These are phyloP conservation scores for Saccharomycopsis fibuligera DNA, from an alignment of 805 yeast species.

Conservation along the genomic window DNA sequence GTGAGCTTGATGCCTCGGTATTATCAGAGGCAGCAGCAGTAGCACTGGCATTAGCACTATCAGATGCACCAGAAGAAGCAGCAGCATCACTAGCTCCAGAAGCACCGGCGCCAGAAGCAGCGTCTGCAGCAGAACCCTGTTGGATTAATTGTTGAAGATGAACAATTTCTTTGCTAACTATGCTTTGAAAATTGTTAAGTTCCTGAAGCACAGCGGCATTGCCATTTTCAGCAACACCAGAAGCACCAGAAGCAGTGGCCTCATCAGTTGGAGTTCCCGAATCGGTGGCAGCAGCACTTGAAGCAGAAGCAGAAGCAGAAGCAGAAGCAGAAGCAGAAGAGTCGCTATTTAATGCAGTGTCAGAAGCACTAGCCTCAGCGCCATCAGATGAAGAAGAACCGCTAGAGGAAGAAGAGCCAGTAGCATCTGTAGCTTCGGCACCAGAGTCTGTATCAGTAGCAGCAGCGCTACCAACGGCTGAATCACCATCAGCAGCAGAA, in stretches of 20 bases:
- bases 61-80: neutral
- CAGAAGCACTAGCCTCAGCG: neutral
- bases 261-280: too few relatives aligned
- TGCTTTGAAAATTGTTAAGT: too few relatives aligned
- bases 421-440: neutral
- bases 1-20: neutral
- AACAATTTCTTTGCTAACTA: too few relatives aligned
- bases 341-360: neutral
- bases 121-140: neutral
- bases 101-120: neutral
- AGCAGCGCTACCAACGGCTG: neutral
- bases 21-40: slow-evolving; percentile 2
- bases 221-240: neutral
- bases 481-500: neutral
- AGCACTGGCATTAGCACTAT: slow-evolving; percentile 1
- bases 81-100: neutral
- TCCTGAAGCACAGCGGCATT: neutral
- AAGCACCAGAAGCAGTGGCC: neutral
- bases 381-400: neutral
- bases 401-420: neutral
- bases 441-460: neutral
- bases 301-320: neutral
- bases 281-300: neutral
- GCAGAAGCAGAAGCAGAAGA: neutral
- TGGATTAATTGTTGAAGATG: too few relatives aligned